phyloP scores from a whole-genome alignment of 169 alveolate species.

The Plasmodium fragile region DNA sequence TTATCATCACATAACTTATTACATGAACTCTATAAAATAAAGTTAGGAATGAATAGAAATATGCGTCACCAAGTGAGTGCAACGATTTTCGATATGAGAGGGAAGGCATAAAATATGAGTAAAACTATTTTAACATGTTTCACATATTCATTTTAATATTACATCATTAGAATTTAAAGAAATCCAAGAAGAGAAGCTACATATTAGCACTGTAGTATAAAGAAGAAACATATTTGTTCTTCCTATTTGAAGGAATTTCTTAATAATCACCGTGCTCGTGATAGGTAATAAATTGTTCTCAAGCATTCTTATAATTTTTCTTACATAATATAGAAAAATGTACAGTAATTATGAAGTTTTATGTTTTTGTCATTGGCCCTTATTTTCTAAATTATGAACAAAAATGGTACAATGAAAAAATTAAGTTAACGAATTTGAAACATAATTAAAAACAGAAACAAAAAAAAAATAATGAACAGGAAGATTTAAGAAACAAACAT shows the following conservation, averaged over 20 bases:
- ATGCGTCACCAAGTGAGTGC: neutral
- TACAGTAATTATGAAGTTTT: neutral
- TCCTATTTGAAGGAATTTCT: neutral
- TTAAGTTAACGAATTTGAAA: neutral
- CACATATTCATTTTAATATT: neutral
- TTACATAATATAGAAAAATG: neutral
- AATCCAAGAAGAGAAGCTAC: neutral
- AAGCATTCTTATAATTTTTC: neutral
- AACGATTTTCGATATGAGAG: neutral
- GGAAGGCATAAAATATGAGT: neutral
- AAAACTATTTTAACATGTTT: neutral
- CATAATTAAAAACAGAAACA: neutral
- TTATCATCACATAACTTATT: constrained; percentile 1
- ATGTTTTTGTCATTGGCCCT: neutral
- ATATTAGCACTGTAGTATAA: neutral
- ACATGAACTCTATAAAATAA: constrained; percentile 13
- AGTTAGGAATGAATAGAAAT: neutral
- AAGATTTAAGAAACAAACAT: neutral
- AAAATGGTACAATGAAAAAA: neutral
- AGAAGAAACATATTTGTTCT: neutral
- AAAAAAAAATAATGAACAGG: neutral
- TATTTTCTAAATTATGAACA: neutral
- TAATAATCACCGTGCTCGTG: neutral
- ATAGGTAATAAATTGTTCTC: neutral
- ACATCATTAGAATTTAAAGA: constrained; percentile 1